Evolutionary conservation across 148 eudicot species (phyloP), one percentile per base, ranked within the genome.

Genomic region (Fallopia convolvulus): DNA sequence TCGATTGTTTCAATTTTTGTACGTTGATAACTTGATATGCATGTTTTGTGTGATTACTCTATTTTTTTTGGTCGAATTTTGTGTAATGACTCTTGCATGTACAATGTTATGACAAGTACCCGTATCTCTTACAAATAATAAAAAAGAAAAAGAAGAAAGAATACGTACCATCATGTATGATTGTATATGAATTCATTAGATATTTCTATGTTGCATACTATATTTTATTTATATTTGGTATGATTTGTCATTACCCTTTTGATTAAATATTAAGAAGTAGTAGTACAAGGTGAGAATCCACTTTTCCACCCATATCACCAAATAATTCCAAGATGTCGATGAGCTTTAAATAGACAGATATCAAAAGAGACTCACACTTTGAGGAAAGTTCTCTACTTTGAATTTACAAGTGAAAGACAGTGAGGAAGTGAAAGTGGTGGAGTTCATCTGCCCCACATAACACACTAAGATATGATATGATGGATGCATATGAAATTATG

Each of bases 271-370:
- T 66, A 8, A 33, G 36, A 26, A 61, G 46, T 68, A 36, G 36
- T 68, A 68, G 17, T 36, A 32, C 44, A 68, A 68, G 72, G 72
- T 68, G 20, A 68, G 72, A 68, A 68, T 68, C 72, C 21, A 68
- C 72, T 68, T 68, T 68, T 68, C 4, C 10, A 44, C 30, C 78
- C 70, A 75, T 49, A 60, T 75, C 52, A 71, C 49, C 33, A 3
- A 56, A 12, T 60, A 63, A 46, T 72, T 75, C 39, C 77, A 68
- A 68, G 72, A 68, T 68, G 72, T 68, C 36, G 72, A 68, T 68
- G 11, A 66, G 39, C 72, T 68, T 68, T 68, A 68, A 68, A 39
- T 36, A 6, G 44, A 68, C 72, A 68, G 41, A 33, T 68, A 68
- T 68, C 20, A 68, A 68, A 39, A 68, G 70, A 6, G 20, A 2